Percentiles rank a stretch among this genome's conserved stretches.
phyloP scores from a whole-genome alignment of 345 rosid species.

The Eucalyptus coolabah region DNA sequence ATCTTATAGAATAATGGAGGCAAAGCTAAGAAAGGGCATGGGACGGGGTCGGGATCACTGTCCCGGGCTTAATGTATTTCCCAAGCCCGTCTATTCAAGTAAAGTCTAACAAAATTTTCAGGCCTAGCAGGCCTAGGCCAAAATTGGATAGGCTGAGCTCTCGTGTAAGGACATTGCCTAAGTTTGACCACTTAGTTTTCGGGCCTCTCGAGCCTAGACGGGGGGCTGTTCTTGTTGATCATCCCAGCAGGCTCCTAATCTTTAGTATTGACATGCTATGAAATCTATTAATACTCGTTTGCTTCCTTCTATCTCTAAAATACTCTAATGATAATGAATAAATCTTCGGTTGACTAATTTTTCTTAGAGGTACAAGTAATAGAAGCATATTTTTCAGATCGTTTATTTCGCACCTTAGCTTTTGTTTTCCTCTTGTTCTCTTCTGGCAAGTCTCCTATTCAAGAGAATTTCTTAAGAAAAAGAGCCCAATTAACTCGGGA shows the following conservation, averaged over 20 bases:
- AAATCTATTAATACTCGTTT: not conserved
- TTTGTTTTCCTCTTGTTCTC: not conserved
- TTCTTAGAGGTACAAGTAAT: not conserved
- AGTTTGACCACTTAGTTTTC: not conserved
- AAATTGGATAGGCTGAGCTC: not conserved
- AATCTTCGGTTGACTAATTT: not conserved
- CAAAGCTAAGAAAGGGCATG: not conserved
- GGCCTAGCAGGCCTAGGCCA: not conserved
- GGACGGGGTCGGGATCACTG: not conserved
- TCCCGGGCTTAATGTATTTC: not conserved
- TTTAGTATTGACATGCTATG: not conserved
- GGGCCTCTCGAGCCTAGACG: not conserved
- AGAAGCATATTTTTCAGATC: not conserved
- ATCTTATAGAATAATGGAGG: not conserved
- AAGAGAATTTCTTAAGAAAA: not conserved
- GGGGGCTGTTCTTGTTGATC: not conserved
- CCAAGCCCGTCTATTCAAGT: not conserved
- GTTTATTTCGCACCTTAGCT: not conserved
- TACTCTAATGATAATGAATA: not conserved
- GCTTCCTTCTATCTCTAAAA: not conserved
- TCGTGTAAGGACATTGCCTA: not conserved
- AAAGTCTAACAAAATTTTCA: not conserved
- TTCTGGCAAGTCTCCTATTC: not conserved
- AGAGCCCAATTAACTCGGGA: not conserved
- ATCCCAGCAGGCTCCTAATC: not conserved